A percentile compares a stretch with the other conserved stretches of the same genome.
Evolutionary conservation across 2,329 filamentous ascomycete genomes (phyloP).

Genomic region (Diaporthe vexans): DNA sequence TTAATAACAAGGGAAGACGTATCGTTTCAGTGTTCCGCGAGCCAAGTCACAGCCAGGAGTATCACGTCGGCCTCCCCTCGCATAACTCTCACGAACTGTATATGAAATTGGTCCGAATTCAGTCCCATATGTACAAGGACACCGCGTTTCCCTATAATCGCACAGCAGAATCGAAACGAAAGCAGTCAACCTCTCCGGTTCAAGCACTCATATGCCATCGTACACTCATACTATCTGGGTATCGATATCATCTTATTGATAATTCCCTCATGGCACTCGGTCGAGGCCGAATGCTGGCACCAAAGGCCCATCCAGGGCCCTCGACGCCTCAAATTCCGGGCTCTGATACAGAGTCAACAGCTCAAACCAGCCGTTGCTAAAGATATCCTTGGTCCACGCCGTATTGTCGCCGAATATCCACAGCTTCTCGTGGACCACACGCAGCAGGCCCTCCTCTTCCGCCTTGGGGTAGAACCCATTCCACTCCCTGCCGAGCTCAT

Average conservation of each 20-base stretch:
- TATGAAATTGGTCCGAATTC: neutral
- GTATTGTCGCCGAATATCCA: constrained; percentile 32
- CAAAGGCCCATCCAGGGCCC: constrained; percentile 29
- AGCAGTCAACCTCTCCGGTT: neutral
- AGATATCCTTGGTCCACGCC: constrained; percentile 37
- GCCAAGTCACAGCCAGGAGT: no score
- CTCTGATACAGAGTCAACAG: constrained; percentile 39
- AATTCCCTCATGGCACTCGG: neutral
- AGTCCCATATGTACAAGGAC: neutral
- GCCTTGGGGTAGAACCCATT: constrained; percentile 38
- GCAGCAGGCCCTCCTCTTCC: constrained; percentile 28
- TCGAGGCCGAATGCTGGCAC: neutral
- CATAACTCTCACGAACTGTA: no score
- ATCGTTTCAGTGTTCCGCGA: neutral
- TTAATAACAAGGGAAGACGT: neutral
- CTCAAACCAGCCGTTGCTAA: constrained; percentile 36
- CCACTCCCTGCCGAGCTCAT: constrained; percentile 35
- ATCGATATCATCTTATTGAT: neutral
- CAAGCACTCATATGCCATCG: neutral
- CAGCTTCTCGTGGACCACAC: constrained; percentile 40
- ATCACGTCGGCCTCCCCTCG: no score
- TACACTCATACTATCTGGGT: neutral
- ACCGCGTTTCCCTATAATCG: neutral
- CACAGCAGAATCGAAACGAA: neutral
- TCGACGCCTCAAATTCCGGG: constrained; percentile 32